Conservation (phyloP, 345 rosid genomes). For the Arabidopsis suecica region DNA sequence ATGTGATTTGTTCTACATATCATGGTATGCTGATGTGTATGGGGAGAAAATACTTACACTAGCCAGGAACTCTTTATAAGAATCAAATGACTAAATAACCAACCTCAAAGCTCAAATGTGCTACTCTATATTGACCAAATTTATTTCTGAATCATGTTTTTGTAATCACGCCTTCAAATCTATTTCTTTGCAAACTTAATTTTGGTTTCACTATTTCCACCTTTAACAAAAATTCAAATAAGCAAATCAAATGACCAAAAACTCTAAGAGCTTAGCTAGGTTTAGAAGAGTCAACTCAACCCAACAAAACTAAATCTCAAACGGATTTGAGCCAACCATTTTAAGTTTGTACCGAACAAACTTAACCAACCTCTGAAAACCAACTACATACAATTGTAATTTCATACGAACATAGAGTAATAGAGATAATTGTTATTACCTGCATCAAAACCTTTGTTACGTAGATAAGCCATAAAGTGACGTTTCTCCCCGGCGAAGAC, state of each 20-base stretch:
- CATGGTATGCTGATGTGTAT: not conserved
- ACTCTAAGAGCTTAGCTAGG: not conserved
- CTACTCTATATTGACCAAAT: not conserved
- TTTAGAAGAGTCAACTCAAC: slow-evolving; percentile 1
- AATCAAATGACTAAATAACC: not conserved
- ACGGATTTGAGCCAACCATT: not conserved
- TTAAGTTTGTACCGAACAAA: not conserved
- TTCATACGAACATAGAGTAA: not conserved
- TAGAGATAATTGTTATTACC: slow-evolving; percentile 49
- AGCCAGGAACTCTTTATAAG: not conserved
- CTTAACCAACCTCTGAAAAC: not conserved
- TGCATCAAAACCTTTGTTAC: slow-evolving; percentile 73
- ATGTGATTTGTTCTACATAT: not conserved
- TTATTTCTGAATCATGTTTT: not conserved
- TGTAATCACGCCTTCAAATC: not conserved
- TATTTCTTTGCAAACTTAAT: not conserved
- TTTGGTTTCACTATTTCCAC: not conserved
- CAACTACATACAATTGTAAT: not conserved
- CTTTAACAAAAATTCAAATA: not conserved
- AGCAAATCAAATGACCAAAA: not conserved
- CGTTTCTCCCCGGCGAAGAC: slow-evolving; percentile 50
- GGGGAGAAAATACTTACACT: not conserved
- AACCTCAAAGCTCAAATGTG: slow-evolving; percentile 17
- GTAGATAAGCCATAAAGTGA: slow-evolving; percentile 58
- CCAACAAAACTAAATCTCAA: not conserved